These are phyloP conservation scores for Rubus idaeus DNA, from an alignment of 306 rosid species.

Conservation along the genomic window DNA sequence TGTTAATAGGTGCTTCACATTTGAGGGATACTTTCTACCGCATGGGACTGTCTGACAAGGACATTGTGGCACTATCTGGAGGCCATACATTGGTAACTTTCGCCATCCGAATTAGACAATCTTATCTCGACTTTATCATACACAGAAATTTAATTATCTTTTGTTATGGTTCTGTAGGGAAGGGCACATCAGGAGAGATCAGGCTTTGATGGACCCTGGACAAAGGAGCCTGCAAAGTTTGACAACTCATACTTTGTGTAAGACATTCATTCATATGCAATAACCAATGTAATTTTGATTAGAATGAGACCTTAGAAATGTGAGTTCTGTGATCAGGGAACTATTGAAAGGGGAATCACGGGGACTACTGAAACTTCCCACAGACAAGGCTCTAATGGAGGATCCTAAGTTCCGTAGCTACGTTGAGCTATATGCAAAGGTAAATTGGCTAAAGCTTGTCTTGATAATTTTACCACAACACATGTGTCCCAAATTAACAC, in stretches of 20 bases:
- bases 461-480: background rate
- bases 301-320: background rate
- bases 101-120: background rate
- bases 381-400: constrained; percentile 60
- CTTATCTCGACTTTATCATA: background rate
- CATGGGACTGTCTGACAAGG: constrained; percentile 72
- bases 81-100: constrained; percentile 78
- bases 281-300: background rate
- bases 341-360: constrained; percentile 38
- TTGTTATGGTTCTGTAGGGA: constrained; percentile 47
- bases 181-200: constrained; percentile 76
- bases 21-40: constrained; percentile 62
- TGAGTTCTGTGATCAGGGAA: constrained; percentile 43
- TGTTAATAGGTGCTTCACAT: constrained; percentile 62
- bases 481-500: background rate
- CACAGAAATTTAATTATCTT: background rate
- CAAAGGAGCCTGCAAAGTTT: constrained; percentile 63
- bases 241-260: constrained; percentile 86
- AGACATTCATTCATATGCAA: constrained; percentile 24
- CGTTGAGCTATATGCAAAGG: constrained; percentile 69
- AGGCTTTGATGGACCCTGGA: constrained; percentile 83
- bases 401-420: constrained; percentile 48
- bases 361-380: constrained; percentile 62
- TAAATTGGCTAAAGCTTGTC: constrained; percentile 16
- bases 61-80: constrained; percentile 87